Evolutionary conservation across 306 rosid genomes (phyloP).

Genomic region (Heteromeles arbutifolia): DNA sequence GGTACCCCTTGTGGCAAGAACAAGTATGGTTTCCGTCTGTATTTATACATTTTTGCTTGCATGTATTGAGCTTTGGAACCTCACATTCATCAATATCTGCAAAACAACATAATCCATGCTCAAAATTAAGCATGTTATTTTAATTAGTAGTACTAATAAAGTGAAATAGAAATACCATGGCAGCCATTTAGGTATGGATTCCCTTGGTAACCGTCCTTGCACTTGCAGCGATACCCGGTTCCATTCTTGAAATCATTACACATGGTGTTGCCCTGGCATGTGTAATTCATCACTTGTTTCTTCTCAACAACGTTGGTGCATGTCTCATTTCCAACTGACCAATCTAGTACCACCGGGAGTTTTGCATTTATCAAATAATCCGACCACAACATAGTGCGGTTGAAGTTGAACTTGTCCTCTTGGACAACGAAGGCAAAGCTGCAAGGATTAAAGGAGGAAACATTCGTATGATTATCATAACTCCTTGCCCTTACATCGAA

Average conservation of each 20-base stretch:
- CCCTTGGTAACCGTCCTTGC: constrained; percentile 31
- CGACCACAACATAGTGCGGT: neutral
- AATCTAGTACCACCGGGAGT: constrained; percentile 26
- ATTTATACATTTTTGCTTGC: constrained; percentile 1
- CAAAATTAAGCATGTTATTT: neutral
- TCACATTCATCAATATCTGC: constrained; percentile 13
- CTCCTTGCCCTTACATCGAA: fast-evolving
- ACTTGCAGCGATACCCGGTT: constrained; percentile 28
- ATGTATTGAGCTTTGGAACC: neutral
- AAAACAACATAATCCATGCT: neutral
- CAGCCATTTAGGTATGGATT: constrained; percentile 43
- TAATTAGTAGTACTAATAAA: neutral
- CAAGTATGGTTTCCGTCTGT: constrained; percentile 1
- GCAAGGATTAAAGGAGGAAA: constrained; percentile 16
- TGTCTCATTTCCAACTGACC: constrained; percentile 20
- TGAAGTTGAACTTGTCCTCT: constrained; percentile 13
- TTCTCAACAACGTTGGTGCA: constrained; percentile 16
- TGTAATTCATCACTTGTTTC: neutral
- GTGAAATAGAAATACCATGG: constrained; percentile 7
- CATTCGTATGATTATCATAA: fast-evolving
- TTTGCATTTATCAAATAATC: neutral
- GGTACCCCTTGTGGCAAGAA: neutral
- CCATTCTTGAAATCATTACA: neutral
- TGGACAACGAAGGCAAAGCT: constrained; percentile 23
- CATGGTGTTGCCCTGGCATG: constrained; percentile 1